Evolutionary conservation across 202 grass and related monocot genomes (phyloP).

Genomic region (Setaria italica): DNA sequence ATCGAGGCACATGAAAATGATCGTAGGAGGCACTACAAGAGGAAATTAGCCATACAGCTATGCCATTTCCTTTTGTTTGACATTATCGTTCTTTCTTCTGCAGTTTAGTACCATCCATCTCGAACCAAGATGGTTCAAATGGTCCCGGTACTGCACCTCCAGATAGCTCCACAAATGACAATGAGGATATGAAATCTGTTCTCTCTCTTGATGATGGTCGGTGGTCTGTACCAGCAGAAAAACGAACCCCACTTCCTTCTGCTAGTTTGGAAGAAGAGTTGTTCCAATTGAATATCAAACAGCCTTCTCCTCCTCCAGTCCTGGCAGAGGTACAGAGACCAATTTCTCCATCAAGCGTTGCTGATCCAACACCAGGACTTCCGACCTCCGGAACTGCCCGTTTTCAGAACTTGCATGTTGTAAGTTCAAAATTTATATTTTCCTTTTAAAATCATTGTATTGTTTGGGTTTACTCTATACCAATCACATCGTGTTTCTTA

Average conservation of each 20-base stretch:
- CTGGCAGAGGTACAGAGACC: constrained; percentile 74
- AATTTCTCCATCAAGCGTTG: constrained; percentile 85
- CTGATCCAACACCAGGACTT: constrained; percentile 89
- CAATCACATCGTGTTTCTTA: constrained; percentile 20
- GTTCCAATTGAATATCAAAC: constrained; percentile 71
- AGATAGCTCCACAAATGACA: constrained; percentile 56
- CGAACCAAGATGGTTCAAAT: constrained; percentile 66
- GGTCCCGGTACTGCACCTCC: constrained; percentile 45
- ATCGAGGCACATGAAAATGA: background rate
- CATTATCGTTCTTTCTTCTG: constrained; percentile 42
- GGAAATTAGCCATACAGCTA: background rate
- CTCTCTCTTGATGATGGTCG: constrained; percentile 98
- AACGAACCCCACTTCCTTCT: constrained; percentile 46
- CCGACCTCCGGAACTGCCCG: constrained; percentile 52
- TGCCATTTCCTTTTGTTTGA: constrained; percentile 20
- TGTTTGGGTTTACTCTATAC: constrained; percentile 12
- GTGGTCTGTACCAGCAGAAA: constrained; percentile 71
- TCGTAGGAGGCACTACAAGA: background rate
- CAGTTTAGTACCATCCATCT: constrained; percentile 63
- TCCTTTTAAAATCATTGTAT: constrained; percentile 24
- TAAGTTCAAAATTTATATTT: constrained; percentile 57
- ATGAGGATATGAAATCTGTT: constrained; percentile 84
- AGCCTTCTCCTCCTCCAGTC: constrained; percentile 91
- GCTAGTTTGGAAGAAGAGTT: constrained; percentile 71
- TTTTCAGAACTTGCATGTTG: constrained; percentile 96